Conservation (phyloP, 768 basidiomycete genomes). For the Suillus luteus region DNA sequence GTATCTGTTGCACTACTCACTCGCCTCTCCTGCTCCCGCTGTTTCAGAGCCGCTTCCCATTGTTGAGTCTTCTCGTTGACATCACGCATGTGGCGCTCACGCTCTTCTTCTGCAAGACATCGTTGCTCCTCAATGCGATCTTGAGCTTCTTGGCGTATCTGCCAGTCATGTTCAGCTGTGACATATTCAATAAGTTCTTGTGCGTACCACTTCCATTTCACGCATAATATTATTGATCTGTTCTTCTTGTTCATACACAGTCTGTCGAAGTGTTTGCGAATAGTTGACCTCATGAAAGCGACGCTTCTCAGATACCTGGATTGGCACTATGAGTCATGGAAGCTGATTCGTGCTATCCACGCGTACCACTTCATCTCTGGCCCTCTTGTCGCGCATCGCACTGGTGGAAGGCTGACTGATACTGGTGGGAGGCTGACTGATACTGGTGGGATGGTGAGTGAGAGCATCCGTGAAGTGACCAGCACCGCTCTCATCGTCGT, state of each 20-base stretch:
- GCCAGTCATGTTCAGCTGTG: too few relatives aligned
- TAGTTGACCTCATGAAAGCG: slow-evolving; percentile 8
- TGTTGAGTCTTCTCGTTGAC: not conserved
- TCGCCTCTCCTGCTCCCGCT: not conserved
- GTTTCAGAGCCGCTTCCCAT: not conserved
- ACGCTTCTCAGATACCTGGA: slow-evolving; percentile 1
- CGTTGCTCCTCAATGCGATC: not conserved
- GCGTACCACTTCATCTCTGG: not conserved
- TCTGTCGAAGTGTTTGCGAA: not conserved
- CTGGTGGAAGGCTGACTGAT: not conserved
- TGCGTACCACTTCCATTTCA: not conserved
- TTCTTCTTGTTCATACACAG: slow-evolving; percentile 2
- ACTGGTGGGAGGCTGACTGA: too few relatives aligned
- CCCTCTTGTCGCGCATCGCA: not conserved
- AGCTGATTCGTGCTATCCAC: not conserved
- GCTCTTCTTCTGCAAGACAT: not conserved
- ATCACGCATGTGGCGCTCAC: not conserved
- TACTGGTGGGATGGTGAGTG: not conserved
- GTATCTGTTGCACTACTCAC: not conserved
- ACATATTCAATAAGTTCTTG: too few relatives aligned
- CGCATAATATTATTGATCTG: not conserved
- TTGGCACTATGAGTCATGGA: not conserved
- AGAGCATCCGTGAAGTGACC: not conserved
- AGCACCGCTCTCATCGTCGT: not conserved
- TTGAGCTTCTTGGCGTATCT: not conserved